Conservation (phyloP, 805 yeast species). For the Komagataella mondaviorum region DNA sequence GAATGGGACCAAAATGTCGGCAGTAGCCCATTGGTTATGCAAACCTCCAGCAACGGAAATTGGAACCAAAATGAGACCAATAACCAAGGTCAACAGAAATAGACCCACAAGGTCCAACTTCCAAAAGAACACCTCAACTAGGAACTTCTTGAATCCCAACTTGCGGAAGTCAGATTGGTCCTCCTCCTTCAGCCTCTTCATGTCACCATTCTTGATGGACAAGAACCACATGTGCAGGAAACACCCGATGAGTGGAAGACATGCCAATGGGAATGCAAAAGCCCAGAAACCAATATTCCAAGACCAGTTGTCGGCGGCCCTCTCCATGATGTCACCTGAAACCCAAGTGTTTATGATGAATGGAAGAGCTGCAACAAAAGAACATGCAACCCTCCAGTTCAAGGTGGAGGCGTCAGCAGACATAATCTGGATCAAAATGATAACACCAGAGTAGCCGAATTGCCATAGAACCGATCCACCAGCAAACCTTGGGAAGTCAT, state of each 20-base stretch:
- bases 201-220: conserved; percentile 41
- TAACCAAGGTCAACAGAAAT: conserved; percentile 34
- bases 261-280: conserved; percentile 51
- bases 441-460: conserved; percentile 51
- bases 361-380: conserved; percentile 59
- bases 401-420: conserved; percentile 55
- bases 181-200: conserved; percentile 22
- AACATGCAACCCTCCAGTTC: conserved; percentile 56
- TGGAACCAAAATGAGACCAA: conserved; percentile 60
- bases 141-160: conserved; percentile 17
- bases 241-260: conserved; percentile 45
- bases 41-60: conserved; percentile 66
- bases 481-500: conserved; percentile 41
- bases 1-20: conserved; percentile 52
- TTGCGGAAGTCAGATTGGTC: conserved; percentile 11
- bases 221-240: conserved; percentile 39
- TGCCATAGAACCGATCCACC: conserved; percentile 49
- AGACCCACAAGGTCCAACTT: conserved; percentile 54
- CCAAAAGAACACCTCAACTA: conserved; percentile 40
- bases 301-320: conserved; percentile 32
- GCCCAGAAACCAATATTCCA: conserved; percentile 83
- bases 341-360: conserved; percentile 72
- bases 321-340: conserved; percentile 39
- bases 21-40: conserved; percentile 39
- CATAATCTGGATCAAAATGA: conserved; percentile 40